These are phyloP conservation scores for Talaromyces sp. DNA, from an alignment of 2,329 filamentous ascomycete species.

Conservation along the genomic window DNA sequence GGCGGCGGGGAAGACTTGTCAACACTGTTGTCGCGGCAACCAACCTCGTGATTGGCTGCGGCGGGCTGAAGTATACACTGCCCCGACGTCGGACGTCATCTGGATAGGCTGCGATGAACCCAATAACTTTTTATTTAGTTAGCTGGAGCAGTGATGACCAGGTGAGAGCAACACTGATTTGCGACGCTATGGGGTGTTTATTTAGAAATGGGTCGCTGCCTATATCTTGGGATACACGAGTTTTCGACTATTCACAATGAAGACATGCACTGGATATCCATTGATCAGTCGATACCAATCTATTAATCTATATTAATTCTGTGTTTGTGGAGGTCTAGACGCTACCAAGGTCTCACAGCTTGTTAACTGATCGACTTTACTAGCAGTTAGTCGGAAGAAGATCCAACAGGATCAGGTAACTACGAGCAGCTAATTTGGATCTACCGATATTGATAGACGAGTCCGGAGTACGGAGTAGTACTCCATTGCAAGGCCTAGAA, in stretches of 20 bases:
- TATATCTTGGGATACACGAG: background rate
- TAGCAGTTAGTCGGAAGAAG: background rate
- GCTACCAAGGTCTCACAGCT: background rate
- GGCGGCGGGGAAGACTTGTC: background rate
- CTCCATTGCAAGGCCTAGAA: too few species aligned
- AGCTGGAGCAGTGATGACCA: background rate
- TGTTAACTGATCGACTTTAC: background rate
- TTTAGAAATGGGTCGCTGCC: background rate
- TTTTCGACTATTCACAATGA: too few species aligned
- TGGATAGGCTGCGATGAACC: background rate
- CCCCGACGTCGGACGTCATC: background rate
- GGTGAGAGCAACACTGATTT: background rate
- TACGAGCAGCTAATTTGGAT: too few species aligned
- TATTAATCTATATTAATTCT: background rate
- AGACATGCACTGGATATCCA: background rate
- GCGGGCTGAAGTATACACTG: background rate
- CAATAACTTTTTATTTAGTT: too few species aligned
- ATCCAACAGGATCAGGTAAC: background rate
- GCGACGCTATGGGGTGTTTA: background rate
- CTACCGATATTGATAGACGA: too few species aligned
- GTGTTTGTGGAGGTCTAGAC: background rate
- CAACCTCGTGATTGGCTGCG: background rate
- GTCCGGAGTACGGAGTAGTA: too few species aligned
- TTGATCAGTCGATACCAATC: background rate
- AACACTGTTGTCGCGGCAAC: background rate